phyloP scores from a whole-genome alignment of 208 protist genomes.

The Jaenimonas drosophilae region DNA sequence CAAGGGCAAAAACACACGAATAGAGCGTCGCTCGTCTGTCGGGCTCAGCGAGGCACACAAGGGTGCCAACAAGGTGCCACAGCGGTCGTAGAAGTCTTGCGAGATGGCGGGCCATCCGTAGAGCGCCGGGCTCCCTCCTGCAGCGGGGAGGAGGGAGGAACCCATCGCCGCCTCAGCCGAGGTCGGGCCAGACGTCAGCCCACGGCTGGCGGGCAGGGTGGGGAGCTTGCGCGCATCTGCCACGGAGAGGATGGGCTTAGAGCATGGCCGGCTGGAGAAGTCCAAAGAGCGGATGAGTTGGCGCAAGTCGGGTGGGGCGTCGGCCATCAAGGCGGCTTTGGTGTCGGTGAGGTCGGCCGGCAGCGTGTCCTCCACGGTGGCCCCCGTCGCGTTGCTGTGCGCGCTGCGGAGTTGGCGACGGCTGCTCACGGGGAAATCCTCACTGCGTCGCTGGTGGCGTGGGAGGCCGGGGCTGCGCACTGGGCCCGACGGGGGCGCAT shows the following conservation, averaged over 20 bases:
- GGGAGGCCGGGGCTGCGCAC: too few relatives aligned
- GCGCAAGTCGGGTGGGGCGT: background rate
- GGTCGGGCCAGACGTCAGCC: background rate
- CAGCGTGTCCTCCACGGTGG: too few relatives aligned
- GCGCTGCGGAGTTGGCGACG: background rate
- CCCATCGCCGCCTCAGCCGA: background rate
- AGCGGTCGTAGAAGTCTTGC: constrained; percentile 38
- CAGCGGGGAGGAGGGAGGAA: background rate
- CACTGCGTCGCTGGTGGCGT: background rate
- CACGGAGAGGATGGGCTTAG: background rate
- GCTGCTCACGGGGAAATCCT: background rate
- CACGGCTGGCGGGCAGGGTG: background rate
- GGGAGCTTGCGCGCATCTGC: background rate
- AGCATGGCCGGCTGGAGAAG: too few relatives aligned
- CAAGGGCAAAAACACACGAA: constrained; percentile 19
- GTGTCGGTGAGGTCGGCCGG: too few relatives aligned
- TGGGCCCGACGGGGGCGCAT: too few relatives aligned
- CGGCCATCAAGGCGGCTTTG: background rate
- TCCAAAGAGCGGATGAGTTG: background rate
- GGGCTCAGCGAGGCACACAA: constrained; percentile 13
- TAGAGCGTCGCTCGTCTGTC: constrained; percentile 3
- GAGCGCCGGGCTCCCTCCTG: background rate
- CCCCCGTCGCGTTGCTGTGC: background rate
- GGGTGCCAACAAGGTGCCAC: constrained; percentile 36
- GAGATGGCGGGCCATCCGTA: constrained; percentile 34